Percentiles rank a stretch among this genome's conserved stretches.
These are phyloP conservation scores for Beauveria australis DNA, from an alignment of 2,329 filamentous ascomycete species.

Conservation along the genomic window DNA sequence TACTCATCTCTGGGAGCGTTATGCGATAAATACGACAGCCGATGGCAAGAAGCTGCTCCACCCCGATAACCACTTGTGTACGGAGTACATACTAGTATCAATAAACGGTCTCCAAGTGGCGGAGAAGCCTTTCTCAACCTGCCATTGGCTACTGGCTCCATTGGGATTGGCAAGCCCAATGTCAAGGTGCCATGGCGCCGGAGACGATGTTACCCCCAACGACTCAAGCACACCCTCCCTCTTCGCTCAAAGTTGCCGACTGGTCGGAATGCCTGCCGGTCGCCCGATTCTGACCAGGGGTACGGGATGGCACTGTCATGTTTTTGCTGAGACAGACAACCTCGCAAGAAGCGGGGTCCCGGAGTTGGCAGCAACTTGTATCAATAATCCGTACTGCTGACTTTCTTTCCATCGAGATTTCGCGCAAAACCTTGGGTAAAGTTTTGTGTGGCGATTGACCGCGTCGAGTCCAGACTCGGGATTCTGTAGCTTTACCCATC, in stretches of 20 bases:
- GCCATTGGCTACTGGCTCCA: background rate
- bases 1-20: background rate
- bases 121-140: background rate
- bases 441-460: background rate
- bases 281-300: background rate
- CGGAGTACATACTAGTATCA: background rate
- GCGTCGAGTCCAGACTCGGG: background rate
- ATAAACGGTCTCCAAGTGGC: background rate
- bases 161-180: background rate
- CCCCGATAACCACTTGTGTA: background rate
- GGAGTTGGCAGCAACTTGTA: background rate
- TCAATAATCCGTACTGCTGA: background rate
- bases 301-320: background rate
- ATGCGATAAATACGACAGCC: constrained; percentile 10
- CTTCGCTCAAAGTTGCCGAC: background rate
- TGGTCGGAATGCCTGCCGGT: background rate
- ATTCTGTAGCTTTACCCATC: background rate
- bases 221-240: background rate
- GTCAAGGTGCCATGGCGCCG: background rate
- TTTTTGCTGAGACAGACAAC: background rate
- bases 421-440: background rate
- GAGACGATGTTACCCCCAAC: background rate
- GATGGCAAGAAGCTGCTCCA: background rate
- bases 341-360: background rate
- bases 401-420: background rate